Conservation (phyloP, 352 stramenopile species). For the Phytophthora fragariaefolia region DNA sequence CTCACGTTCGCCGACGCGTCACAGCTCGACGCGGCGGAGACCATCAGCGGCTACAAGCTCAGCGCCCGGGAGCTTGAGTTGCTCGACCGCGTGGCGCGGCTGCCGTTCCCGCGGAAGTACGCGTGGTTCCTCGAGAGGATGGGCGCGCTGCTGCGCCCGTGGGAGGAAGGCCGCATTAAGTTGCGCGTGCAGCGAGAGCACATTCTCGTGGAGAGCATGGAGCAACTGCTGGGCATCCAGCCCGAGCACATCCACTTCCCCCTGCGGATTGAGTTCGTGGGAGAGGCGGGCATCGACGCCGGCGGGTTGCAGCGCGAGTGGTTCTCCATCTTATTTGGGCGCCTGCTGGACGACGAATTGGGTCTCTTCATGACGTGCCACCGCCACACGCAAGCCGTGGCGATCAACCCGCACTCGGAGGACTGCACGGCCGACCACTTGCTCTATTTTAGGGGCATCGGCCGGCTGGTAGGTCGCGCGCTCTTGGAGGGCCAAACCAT, state of each 20-base stretch:
- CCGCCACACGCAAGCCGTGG: conserved; percentile 69
- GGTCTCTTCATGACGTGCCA: conserved; percentile 83
- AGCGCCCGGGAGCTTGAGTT: conserved; percentile 59
- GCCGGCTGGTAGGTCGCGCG: conserved; percentile 68
- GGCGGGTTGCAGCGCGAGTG: conserved; percentile 82
- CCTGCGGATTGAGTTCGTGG: conserved; percentile 88
- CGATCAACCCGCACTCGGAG: conserved; percentile 81
- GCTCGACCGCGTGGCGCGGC: conserved; percentile 67
- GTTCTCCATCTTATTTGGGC: conserved; percentile 81
- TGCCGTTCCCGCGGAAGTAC: conserved; percentile 84
- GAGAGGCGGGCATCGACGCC: conserved; percentile 78
- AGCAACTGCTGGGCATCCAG: conserved; percentile 80
- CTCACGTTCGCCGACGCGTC: conserved; percentile 76
- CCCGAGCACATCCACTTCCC: conserved; percentile 79
- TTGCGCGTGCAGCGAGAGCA: conserved; percentile 75
- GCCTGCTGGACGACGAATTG: conserved; percentile 68
- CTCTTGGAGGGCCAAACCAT: conserved; percentile 82
- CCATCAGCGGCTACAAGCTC: conserved; percentile 70
- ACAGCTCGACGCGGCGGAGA: conserved; percentile 66
- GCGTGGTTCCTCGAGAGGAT: conserved; percentile 87
- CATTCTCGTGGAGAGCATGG: conserved; percentile 83
- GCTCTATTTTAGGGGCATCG: conserved; percentile 90
- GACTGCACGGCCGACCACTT: conserved; percentile 76
- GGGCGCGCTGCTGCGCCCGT: conserved; percentile 63
- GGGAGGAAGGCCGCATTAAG: conserved; percentile 87